These are phyloP conservation scores for Austroboletus niveus DNA, from an alignment of 1,284 basidiomycete genomes.

Conservation along the genomic window DNA sequence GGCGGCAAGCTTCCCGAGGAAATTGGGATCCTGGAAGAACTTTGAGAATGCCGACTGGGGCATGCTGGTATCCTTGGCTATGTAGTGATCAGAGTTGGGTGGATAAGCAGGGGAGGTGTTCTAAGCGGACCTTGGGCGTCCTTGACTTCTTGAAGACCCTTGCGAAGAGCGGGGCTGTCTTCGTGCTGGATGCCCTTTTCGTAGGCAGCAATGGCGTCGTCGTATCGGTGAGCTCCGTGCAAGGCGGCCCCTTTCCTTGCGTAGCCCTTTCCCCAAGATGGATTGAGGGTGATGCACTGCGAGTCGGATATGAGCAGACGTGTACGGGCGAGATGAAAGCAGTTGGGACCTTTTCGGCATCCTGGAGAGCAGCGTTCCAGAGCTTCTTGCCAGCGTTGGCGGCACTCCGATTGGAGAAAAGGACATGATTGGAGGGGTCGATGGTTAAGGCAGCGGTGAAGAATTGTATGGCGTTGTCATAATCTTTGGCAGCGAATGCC, in stretches of 20 bases:
- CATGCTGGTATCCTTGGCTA: constrained; percentile 42
- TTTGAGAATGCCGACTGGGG: constrained; percentile 63
- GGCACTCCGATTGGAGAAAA: constrained; percentile 93
- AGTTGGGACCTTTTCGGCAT: constrained; percentile 79
- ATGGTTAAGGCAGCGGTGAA: constrained; percentile 88
- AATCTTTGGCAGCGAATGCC: constrained; percentile 92
- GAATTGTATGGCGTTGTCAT: constrained; percentile 82
- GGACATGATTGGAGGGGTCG: constrained; percentile 83
- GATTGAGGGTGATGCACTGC: constrained; percentile 76
- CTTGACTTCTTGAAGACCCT: constrained; percentile 85
- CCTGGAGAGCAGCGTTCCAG: constrained; percentile 77
- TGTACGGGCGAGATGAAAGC: constrained; percentile 1
- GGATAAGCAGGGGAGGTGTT: background rate
- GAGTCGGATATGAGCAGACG: background rate
- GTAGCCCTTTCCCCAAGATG: constrained; percentile 89
- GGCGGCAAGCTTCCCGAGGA: constrained; percentile 78
- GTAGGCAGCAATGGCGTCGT: constrained; percentile 83
- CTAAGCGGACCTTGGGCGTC: constrained; percentile 65
- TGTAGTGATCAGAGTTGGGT: constrained; percentile 8
- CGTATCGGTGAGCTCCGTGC: constrained; percentile 78
- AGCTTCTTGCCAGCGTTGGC: constrained; percentile 83
- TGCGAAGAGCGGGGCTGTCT: constrained; percentile 77
- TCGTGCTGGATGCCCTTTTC: constrained; percentile 81
- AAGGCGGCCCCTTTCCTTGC: constrained; percentile 94
- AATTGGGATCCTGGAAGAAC: constrained; percentile 84